Conservation (phyloP, 495 filamentous ascomycete species). For the Penicillium soppii region DNA sequence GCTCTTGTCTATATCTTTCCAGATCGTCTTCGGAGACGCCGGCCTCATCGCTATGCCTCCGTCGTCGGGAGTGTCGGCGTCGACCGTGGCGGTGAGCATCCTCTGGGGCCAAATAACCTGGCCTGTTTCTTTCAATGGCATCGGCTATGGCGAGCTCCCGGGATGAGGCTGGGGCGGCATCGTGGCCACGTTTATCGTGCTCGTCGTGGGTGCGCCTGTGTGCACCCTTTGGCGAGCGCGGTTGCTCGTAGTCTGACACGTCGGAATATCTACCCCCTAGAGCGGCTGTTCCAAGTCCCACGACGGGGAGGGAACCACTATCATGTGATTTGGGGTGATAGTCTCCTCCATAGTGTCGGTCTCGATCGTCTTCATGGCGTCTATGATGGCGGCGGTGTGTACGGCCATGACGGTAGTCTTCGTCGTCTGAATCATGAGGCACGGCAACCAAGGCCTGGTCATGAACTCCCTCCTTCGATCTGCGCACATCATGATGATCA, state of each 20-base stretch:
- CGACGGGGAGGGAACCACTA: constrained; percentile 14
- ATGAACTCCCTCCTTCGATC: constrained; percentile 26
- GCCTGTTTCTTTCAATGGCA: constrained; percentile 14
- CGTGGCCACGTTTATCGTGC: constrained; percentile 9
- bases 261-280: constrained; percentile 40
- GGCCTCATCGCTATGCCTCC: constrained; percentile 28
- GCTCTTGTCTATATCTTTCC: constrained; percentile 35
- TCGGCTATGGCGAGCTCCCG: constrained; percentile 10
- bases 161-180: constrained; percentile 12
- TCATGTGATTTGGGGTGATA: constrained; percentile 23
- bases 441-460: constrained; percentile 36
- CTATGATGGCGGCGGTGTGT: constrained; percentile 28
- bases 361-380: constrained; percentile 20
- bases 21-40: constrained; percentile 41
- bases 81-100: constrained; percentile 25
- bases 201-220: constrained; percentile 12
- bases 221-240: constrained; percentile 10
- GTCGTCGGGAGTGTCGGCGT: constrained; percentile 32
- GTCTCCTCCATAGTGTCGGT: constrained; percentile 29
- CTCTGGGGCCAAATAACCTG: constrained; percentile 19
- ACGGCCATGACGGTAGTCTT: constrained; percentile 29
- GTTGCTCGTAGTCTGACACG: constrained; percentile 32
- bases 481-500: constrained; percentile 30
- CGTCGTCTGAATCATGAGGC: constrained; percentile 43
- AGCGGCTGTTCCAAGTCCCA: constrained; percentile 43